Evolutionary conservation across 192 early-diverging fungal species (phyloP), one percentile per base, ranked within the genome.

Genomic region (Entophlyctis luteolus): DNA sequence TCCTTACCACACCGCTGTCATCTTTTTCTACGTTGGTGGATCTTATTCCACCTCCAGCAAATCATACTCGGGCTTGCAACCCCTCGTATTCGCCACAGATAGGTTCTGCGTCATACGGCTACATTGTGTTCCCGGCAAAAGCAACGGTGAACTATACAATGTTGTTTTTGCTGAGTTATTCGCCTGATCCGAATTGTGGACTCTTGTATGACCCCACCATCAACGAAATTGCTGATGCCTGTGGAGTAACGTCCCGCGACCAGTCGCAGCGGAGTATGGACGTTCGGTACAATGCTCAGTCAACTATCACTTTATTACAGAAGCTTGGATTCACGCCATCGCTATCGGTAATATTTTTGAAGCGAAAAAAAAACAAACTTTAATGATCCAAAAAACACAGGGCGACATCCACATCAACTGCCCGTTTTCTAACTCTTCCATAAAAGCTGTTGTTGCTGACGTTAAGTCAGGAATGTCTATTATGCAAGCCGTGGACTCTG

Each of bases 121-220:
- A 34, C 35, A 45, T 75, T 42, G 45, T 59, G 18, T 67, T 75
- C 28, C 55, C 74, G 16, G 23, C 69, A 3, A 48, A 67, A 20
- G 12, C 16, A 2, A 32, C 29, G 27, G 59, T 56, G 18, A 47
- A 62, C 36, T 72, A 67, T 54, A 34, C 48, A 28, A 62, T 75
- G 62, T 50, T 59, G 37, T 75, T 75, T 59, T 38, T 52, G 2
- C 56, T 75, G 39, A 32, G 48, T 39, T 75, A 72, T 39, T 58
- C 60, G 3, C 62, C 54, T 20, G 56, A 55, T 18, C 55, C 50
- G 33, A 18, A 72, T 18, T 34, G 58, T 2, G 68, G 63, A 32
- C 16, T 75, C 2, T n/a, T 71, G 4, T 28, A 18, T 3, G 60
- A 63, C 29, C 60, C 60, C n/a, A 63, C 60, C 12, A 63, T 63